phyloP scores from a whole-genome alignment of 179 eudicot genomes.

The Silene coronaria region DNA sequence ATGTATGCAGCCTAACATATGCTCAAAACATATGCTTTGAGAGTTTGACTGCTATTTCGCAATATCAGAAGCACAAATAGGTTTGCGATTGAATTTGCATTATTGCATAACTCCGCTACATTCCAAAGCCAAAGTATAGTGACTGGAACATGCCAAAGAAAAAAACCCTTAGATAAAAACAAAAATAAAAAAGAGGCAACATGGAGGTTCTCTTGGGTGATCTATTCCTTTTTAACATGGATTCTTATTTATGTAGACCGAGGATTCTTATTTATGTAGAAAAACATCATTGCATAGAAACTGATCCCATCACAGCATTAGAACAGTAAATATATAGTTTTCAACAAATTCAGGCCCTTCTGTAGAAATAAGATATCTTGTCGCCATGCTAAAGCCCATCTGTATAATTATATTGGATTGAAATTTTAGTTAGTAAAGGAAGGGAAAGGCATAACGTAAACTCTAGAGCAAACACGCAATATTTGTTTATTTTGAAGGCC shows the following conservation, averaged over 20 bases:
- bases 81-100: not conserved
- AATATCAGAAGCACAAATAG: not conserved
- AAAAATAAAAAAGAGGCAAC: not conserved
- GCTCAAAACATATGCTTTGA: not conserved
- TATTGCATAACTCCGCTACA: not conserved
- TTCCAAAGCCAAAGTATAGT: not conserved
- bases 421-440: not conserved
- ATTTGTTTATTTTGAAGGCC: not conserved
- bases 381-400: not conserved
- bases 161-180: not conserved
- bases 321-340: not conserved
- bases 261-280: not conserved
- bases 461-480: not conserved
- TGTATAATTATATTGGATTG: not conserved
- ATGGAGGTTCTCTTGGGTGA: not conserved
- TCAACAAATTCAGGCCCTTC: not conserved
- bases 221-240: not conserved
- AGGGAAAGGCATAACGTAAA: not conserved
- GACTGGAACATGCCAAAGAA: not conserved
- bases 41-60: not conserved
- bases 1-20: not conserved
- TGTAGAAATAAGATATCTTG: not conserved
- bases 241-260: not conserved
- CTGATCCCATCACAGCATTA: slow-evolving; percentile 6
- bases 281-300: not conserved